Evolutionary conservation across 2,329 filamentous ascomycete species (phyloP).

Genomic region (Phaeosphaeria sp.): DNA sequence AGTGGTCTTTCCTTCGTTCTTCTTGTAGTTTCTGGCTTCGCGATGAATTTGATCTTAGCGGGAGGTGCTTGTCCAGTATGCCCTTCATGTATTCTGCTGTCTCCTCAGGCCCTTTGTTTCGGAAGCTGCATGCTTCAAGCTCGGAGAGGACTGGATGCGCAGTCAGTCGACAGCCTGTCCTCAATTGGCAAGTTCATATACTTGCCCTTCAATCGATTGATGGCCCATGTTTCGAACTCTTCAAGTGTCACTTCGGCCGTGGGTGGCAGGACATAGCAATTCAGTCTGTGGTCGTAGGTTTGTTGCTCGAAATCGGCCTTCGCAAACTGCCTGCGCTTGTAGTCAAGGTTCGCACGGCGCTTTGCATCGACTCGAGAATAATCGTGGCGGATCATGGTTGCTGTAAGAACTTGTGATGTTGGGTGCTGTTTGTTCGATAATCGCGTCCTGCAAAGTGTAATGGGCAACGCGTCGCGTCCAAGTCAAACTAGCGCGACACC

Average conservation of each 20-base stretch:
- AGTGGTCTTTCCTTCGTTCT: slow-evolving; percentile 94
- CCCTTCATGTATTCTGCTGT: slow-evolving; percentile 84
- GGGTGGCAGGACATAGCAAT: slow-evolving; percentile 87
- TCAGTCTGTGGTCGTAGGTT: slow-evolving; percentile 84
- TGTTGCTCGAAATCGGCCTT: slow-evolving; percentile 76
- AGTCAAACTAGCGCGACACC: not conserved
- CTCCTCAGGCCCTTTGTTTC: slow-evolving; percentile 85
- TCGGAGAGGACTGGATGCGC: slow-evolving; percentile 73
- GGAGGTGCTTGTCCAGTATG: slow-evolving; percentile 85
- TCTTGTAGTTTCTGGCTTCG: slow-evolving; percentile 62
- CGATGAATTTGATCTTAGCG: slow-evolving; percentile 77
- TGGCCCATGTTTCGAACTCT: slow-evolving; percentile 98
- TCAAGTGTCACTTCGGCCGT: slow-evolving; percentile 95
- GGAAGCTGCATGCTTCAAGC: slow-evolving; percentile 92
- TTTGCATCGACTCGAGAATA: slow-evolving; percentile 66
- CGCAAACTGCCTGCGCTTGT: slow-evolving; percentile 87
- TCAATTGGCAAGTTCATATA: not conserved
- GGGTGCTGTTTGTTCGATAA: not conserved
- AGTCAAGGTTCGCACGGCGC: slow-evolving; percentile 75
- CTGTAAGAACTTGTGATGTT: slow-evolving; percentile 5
- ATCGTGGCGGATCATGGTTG: slow-evolving; percentile 47
- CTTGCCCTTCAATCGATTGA: slow-evolving; percentile 78
- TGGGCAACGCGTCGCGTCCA: not conserved
- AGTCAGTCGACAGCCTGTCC: slow-evolving; percentile 8
- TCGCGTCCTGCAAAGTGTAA: not conserved